Conservation (phyloP, 1,284 basidiomycete genomes). For the Puccinia novopanici region DNA sequence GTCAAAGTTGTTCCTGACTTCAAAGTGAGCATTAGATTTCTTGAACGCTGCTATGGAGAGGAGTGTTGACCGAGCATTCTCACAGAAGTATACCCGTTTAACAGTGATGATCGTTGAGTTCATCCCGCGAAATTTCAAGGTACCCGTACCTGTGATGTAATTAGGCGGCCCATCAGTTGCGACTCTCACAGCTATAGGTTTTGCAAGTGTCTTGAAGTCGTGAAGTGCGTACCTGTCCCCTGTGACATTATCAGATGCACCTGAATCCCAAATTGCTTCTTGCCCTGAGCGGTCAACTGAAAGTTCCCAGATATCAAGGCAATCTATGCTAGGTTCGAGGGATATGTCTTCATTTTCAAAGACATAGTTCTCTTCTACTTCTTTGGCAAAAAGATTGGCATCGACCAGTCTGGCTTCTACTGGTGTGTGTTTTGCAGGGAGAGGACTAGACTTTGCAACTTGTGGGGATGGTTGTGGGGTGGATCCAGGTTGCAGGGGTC, state of each 20-base stretch:
- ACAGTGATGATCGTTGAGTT: not conserved
- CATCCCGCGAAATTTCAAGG: conserved; percentile 4
- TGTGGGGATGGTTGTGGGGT: no score
- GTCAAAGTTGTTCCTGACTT: not conserved
- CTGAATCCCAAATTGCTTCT: conserved; percentile 8
- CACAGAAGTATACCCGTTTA: conserved; percentile 1
- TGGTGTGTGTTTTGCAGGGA: not conserved
- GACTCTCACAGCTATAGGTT: conserved; percentile 3
- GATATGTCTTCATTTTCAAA: not conserved
- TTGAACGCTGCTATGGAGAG: not conserved
- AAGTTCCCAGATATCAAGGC: not conserved
- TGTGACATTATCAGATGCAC: not conserved
- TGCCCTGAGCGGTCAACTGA: not conserved
- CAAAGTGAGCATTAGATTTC: not conserved
- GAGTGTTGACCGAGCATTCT: not conserved
- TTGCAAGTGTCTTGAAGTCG: no score
- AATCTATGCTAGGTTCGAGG: not conserved
- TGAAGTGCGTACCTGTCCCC: conserved; percentile 3
- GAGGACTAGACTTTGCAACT: no score
- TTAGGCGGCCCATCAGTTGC: conserved; percentile 3
- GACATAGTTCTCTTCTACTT: not conserved
- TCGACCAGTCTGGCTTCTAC: not conserved
- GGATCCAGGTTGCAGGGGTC: not conserved
- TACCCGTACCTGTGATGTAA: conserved; percentile 24
- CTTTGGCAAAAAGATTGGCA: not conserved